Evolutionary conservation across 441 rosid species (phyloP).

Genomic region (Metrosideros polymorpha): DNA sequence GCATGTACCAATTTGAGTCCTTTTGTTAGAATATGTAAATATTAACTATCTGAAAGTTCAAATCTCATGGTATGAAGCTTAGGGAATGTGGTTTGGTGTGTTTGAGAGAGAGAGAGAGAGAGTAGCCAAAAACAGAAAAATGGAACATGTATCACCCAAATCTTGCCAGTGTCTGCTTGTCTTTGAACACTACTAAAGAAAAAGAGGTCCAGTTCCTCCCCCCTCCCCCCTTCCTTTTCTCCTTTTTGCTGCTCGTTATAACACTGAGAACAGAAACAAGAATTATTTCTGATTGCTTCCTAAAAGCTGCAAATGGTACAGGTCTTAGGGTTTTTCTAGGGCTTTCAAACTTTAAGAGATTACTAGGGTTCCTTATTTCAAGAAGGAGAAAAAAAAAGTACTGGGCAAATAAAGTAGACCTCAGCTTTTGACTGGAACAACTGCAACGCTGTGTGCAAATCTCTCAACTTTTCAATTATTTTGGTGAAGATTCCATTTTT

Average conservation of each 20-base stretch:
- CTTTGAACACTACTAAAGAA: background rate
- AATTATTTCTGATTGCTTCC: background rate
- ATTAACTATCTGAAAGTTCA: background rate
- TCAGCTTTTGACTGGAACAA: conserved; percentile 27
- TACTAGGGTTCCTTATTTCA: conserved; percentile 4
- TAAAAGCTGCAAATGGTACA: background rate
- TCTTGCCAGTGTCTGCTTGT: background rate
- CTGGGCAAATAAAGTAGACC: conserved; percentile 1
- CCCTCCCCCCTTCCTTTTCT: background rate
- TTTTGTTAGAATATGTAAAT: background rate
- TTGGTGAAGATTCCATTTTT: conserved; percentile 10
- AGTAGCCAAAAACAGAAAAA: background rate
- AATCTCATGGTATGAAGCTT: background rate
- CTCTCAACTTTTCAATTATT: conserved; percentile 14
- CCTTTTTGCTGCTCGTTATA: background rate
- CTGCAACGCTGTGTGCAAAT: conserved; percentile 3
- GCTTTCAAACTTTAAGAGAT: background rate
- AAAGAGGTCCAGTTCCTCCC: background rate
- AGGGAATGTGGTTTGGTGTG: background rate
- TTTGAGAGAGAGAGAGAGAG: background rate
- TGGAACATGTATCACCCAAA: background rate
- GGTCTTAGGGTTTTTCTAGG: background rate
- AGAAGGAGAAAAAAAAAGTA: background rate
- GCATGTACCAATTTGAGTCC: background rate
- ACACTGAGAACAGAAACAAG: background rate